These are phyloP conservation scores for Backusella liffmaniae DNA, from an alignment of 192 early-diverging fungal species.

Conservation along the genomic window DNA sequence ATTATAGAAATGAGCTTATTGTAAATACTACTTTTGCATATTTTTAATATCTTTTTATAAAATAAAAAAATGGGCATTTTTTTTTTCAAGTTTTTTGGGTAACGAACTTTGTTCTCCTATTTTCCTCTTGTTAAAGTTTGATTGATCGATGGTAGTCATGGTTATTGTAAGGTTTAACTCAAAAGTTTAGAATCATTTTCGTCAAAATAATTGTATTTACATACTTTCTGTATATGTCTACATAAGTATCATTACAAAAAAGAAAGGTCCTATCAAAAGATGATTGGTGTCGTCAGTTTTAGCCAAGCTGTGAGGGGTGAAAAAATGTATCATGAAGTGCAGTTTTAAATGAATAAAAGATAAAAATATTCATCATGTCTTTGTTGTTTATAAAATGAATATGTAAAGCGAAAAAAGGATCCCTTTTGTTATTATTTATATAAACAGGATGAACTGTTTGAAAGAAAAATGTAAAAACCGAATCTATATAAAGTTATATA, in stretches of 20 bases:
- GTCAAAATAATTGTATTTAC: not conserved
- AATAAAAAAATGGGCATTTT: not conserved
- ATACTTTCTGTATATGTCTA: not conserved
- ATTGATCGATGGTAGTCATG: not conserved
- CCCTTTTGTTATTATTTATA: not conserved
- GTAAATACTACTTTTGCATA: not conserved
- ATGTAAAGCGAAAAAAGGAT: not conserved
- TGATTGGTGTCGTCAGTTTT: conserved; percentile 9
- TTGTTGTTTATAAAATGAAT: not conserved
- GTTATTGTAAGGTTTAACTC: not conserved
- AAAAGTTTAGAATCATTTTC: not conserved
- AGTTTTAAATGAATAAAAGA: not conserved
- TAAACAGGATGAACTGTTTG: not conserved
- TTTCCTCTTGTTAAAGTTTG: not conserved
- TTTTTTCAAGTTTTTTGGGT: not conserved
- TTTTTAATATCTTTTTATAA: not conserved
- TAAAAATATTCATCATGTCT: not conserved
- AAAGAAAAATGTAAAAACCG: not conserved
- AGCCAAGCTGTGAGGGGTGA: not conserved
- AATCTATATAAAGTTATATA: not conserved
- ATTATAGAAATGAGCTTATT: not conserved
- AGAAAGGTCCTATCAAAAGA: not conserved
- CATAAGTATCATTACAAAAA: not conserved
- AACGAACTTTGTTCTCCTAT: not conserved
- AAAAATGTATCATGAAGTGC: not conserved